phyloP scores from a whole-genome alignment of 163 green algal genomes.

The Coccomyxa subellipsoidea region DNA sequence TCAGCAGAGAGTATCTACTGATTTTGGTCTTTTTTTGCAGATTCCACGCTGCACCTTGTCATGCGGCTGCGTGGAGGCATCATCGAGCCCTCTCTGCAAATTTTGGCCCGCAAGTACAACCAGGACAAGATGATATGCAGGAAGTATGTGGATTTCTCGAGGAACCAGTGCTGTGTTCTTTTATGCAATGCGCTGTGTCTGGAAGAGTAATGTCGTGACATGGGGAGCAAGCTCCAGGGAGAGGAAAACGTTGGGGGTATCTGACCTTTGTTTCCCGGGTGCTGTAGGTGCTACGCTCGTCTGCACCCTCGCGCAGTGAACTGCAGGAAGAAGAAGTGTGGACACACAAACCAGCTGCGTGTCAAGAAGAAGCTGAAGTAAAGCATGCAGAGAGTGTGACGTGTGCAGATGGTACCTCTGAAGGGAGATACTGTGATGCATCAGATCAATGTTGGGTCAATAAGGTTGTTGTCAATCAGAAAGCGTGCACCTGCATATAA shows the following conservation, averaged over 20 bases:
- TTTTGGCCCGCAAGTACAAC: constrained; percentile 99
- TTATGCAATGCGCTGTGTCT: too few relatives aligned
- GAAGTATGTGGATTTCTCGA: constrained; percentile 72
- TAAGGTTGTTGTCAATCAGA: too few relatives aligned
- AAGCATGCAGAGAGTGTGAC: not conserved
- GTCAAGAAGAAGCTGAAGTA: constrained; percentile 94
- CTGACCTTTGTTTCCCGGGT: not conserved
- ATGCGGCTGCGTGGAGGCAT: constrained; percentile 79
- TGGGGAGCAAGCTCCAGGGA: too few relatives aligned
- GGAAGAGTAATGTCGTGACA: too few relatives aligned
- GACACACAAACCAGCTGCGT: constrained; percentile 91
- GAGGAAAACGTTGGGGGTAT: not conserved
- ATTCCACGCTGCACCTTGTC: constrained; percentile 89
- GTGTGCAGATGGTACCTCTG: too few relatives aligned
- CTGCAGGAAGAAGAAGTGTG: constrained; percentile 99
- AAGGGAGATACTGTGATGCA: too few relatives aligned
- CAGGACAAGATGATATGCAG: constrained; percentile 99
- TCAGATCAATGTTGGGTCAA: too few relatives aligned
- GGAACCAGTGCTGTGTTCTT: not conserved
- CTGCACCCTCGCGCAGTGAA: constrained; percentile 96
- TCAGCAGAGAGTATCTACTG: too few relatives aligned
- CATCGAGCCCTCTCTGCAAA: constrained; percentile 98
- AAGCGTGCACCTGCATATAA: too few relatives aligned
- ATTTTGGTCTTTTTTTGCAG: constrained; percentile 23
- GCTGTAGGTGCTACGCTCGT: constrained; percentile 93